Evolutionary conservation across 345 rosid species (phyloP).

Genomic region (Turritis glabra): DNA sequence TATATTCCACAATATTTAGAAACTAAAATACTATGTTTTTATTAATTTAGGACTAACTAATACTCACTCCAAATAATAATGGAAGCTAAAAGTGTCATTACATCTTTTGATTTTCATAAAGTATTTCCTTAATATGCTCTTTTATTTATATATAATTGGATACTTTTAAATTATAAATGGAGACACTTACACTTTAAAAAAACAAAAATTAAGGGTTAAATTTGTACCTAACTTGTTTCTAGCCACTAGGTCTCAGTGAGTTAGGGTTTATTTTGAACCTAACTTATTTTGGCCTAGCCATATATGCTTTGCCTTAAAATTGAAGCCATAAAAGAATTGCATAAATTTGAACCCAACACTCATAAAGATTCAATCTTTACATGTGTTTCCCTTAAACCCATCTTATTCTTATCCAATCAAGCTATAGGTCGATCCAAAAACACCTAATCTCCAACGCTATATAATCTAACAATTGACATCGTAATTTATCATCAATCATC

Average conservation of each 20-base stretch:
- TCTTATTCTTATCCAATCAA: neutral
- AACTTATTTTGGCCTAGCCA: neutral
- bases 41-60: too few relatives aligned
- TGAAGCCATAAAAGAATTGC: neutral
- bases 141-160: neutral
- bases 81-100: too few relatives aligned
- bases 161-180: neutral
- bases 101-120: too few relatives aligned
- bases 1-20: too few relatives aligned
- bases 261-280: neutral
- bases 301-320: neutral
- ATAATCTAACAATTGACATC: neutral
- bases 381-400: conserved; percentile 11
- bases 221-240: neutral
- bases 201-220: neutral
- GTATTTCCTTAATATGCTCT: too few relatives aligned
- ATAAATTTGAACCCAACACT: conserved; percentile 17
- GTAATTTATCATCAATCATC: neutral
- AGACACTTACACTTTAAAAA: neutral
- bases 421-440: conserved; percentile 13
- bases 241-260: neutral
- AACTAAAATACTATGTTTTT: neutral
- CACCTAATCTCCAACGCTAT: conserved; percentile 7
- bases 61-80: too few relatives aligned
- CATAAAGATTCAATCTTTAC: neutral